These are phyloP conservation scores for Leishmania major DNA, from an alignment of 208 protist species.

Conservation along the genomic window DNA sequence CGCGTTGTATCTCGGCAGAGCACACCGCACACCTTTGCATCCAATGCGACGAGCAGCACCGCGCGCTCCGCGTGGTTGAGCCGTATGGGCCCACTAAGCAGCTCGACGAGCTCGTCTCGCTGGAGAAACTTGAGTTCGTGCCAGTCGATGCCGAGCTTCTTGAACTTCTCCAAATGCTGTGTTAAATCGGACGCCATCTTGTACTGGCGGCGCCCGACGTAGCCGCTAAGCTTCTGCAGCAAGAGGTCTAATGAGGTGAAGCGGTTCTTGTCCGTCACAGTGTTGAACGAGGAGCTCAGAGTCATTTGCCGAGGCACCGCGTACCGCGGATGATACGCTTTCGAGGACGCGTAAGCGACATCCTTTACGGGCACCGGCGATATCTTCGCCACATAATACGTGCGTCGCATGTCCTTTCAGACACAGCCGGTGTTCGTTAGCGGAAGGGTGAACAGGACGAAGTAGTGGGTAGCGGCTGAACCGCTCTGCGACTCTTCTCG, in stretches of 20 bases:
- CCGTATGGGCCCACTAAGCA: slow-evolving; percentile 52
- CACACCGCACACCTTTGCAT: slow-evolving; percentile 86
- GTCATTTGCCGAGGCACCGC: slow-evolving; percentile 51
- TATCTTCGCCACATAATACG: slow-evolving; percentile 21
- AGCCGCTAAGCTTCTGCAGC: slow-evolving; percentile 68
- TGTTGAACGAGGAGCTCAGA: slow-evolving; percentile 71
- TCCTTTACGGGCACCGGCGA: slow-evolving; percentile 61
- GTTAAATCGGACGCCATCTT: slow-evolving; percentile 73
- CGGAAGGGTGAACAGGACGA: not conserved
- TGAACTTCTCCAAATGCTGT: slow-evolving; percentile 46
- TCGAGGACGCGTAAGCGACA: slow-evolving; percentile 33
- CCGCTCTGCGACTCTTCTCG: not conserved
- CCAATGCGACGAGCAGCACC: slow-evolving; percentile 60
- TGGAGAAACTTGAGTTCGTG: slow-evolving; percentile 85
- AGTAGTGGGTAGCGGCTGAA: not conserved
- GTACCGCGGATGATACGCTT: slow-evolving; percentile 74
- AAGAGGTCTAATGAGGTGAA: slow-evolving; percentile 78
- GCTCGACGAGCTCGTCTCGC: slow-evolving; percentile 54
- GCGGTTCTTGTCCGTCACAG: slow-evolving; percentile 80
- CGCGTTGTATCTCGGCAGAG: slow-evolving; percentile 60
- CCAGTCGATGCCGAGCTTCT: slow-evolving; percentile 79
- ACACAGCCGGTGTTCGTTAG: not conserved
- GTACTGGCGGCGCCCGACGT: slow-evolving; percentile 87
- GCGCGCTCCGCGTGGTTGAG: slow-evolving; percentile 61
- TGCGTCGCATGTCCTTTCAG: slow-evolving; percentile 5